Conservation (phyloP, 1,284 basidiomycete species). For the Ceratobasidium sp. region DNA sequence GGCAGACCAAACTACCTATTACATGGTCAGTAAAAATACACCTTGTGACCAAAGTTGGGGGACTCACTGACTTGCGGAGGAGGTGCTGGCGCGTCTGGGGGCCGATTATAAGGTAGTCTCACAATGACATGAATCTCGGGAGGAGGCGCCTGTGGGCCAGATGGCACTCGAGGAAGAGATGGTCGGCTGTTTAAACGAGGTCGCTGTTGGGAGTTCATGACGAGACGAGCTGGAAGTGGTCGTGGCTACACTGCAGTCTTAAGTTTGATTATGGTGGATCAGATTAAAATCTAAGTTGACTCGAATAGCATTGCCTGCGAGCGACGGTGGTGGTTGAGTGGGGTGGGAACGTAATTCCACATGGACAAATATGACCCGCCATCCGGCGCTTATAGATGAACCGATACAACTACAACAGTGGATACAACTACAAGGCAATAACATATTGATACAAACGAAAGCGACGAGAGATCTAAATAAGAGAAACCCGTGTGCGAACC, state of each 20-base stretch:
- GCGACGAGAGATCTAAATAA: constrained; percentile 69
- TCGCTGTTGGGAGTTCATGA: constrained; percentile 31
- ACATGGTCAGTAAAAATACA: constrained; percentile 46
- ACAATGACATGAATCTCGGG: constrained; percentile 76
- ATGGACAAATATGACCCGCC: constrained; percentile 12
- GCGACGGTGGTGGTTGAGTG: constrained; percentile 8
- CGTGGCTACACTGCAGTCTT: background rate
- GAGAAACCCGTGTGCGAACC: constrained; percentile 80
- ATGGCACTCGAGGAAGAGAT: constrained; percentile 12
- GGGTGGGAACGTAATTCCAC: constrained; percentile 1
- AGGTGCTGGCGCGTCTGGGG: constrained; percentile 69
- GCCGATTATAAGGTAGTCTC: constrained; percentile 79
- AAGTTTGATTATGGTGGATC: background rate
- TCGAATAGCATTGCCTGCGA: background rate
- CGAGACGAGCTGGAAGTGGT: background rate
- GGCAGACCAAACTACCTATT: constrained; percentile 78
- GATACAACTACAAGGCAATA: constrained; percentile 23
- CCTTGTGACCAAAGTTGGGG: constrained; percentile 28
- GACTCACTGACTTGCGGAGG: constrained; percentile 72
- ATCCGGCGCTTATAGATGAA: background rate
- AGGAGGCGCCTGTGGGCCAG: constrained; percentile 15
- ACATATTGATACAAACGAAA: constrained; percentile 44
- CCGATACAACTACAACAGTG: constrained; percentile 44
- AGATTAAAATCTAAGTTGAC: background rate
- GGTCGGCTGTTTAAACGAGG: constrained; percentile 21